Percentiles rank a stretch among this genome's conserved stretches.
phyloP scores from a whole-genome alignment of 2,329 filamentous ascomycete species.

The Samsoniella hepiali region DNA sequence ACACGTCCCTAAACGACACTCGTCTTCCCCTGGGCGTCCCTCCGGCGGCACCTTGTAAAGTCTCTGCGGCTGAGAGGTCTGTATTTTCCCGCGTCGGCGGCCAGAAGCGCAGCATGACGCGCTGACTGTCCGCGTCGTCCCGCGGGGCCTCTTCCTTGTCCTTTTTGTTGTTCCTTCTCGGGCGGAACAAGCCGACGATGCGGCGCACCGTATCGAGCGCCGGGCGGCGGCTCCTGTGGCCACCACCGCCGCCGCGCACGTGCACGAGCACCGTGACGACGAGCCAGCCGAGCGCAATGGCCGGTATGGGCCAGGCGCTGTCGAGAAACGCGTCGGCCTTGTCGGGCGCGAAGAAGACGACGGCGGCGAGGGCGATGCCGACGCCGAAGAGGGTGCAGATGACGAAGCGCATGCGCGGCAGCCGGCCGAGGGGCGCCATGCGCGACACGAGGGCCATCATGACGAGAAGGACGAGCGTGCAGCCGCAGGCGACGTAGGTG shows the following conservation, averaged over 20 bases:
- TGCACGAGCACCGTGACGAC: slow-evolving; percentile 34
- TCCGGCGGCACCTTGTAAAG: neutral
- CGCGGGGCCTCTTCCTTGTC: neutral
- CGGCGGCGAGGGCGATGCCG: slow-evolving; percentile 28
- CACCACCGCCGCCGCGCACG: slow-evolving; percentile 27
- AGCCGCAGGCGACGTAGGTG: slow-evolving; percentile 33
- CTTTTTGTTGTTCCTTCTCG: neutral
- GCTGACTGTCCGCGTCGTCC: neutral
- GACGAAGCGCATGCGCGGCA: slow-evolving; percentile 31
- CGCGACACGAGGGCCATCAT: slow-evolving; percentile 31
- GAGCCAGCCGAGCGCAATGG: slow-evolving; percentile 34
- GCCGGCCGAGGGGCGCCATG: slow-evolving; percentile 30
- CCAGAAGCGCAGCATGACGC: neutral
- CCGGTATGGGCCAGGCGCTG: slow-evolving; percentile 33
- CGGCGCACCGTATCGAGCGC: neutral
- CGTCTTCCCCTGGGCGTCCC: neutral
- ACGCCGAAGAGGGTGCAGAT: slow-evolving; percentile 31
- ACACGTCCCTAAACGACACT: neutral
- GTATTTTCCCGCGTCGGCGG: slow-evolving; percentile 9
- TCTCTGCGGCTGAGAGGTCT: neutral
- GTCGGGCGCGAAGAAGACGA: slow-evolving; percentile 26
- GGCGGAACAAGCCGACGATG: slow-evolving; percentile 4
- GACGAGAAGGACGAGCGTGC: slow-evolving; percentile 32
- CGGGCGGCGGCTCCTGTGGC: slow-evolving; percentile 18
- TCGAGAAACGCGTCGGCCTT: slow-evolving; percentile 24